Conservation (phyloP, 345 rosid genomes). For the Mallotus nudiflorus region DNA sequence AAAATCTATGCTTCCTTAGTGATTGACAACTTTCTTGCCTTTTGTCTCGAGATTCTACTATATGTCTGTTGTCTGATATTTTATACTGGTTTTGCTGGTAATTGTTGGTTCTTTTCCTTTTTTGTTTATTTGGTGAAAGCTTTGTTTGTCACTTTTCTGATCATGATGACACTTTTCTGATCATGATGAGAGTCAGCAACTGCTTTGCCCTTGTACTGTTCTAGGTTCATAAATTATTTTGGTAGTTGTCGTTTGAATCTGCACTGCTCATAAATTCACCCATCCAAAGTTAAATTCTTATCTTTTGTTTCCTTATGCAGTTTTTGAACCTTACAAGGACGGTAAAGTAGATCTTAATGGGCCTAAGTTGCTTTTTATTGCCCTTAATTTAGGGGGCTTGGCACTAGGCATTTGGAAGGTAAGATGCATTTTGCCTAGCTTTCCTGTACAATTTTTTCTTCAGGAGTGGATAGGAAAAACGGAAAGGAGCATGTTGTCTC, state of each 20-base stretch:
- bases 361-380: constrained; percentile 88
- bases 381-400: constrained; percentile 90
- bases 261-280: neutral
- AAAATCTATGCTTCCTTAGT: neutral
- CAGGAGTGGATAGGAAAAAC: neutral
- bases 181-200: neutral
- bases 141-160: neutral
- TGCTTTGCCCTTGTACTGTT: neutral
- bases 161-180: neutral
- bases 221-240: neutral
- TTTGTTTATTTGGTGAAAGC: neutral
- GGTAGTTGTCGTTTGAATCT: neutral
- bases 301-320: constrained; percentile 36
- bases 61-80: neutral
- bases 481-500: neutral
- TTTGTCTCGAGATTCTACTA: neutral
- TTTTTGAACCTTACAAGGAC: constrained; percentile 98
- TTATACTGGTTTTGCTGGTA: neutral
- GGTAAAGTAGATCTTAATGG: constrained; percentile 82
- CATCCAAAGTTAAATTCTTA: neutral
- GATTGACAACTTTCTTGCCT: neutral
- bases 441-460: neutral
- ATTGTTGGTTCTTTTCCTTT: neutral
- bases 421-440: constrained; percentile 20
- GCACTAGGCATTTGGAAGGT: constrained; percentile 99